These are phyloP conservation scores for Dactylis glomerata DNA, from an alignment of 176 grass and related monocot species.

Conservation along the genomic window DNA sequence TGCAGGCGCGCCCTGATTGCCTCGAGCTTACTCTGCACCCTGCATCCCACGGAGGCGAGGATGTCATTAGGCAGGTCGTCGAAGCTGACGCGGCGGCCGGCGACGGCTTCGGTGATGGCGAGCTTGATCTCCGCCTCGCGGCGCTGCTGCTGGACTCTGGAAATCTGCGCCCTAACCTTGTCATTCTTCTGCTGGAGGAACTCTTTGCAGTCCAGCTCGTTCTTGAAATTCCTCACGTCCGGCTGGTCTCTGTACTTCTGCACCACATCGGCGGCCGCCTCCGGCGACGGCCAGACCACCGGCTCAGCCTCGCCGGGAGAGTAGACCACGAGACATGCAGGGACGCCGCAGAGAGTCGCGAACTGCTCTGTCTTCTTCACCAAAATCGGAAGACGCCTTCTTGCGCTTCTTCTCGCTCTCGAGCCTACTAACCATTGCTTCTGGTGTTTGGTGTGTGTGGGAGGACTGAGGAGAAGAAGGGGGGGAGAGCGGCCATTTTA, in stretches of 20 bases:
- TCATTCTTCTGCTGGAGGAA: background rate
- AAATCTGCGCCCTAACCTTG: background rate
- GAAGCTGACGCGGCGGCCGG: background rate
- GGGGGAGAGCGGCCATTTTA: no score
- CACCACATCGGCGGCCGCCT: background rate
- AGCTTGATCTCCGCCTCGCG: constrained; percentile 3
- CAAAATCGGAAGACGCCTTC: no score
- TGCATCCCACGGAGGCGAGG: background rate
- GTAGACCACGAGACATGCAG: constrained; percentile 2
- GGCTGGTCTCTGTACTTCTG: background rate
- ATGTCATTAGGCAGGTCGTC: background rate
- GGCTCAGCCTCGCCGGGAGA: background rate
- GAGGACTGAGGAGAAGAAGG: no score
- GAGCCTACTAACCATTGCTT: no score
- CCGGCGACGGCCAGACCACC: background rate
- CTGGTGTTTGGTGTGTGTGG: no score
- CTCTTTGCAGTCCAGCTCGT: constrained; percentile 20
- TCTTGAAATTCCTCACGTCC: background rate
- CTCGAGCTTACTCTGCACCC: background rate
- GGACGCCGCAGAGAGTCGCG: constrained; percentile 1
- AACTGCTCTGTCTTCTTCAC: no score
- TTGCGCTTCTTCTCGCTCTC: no score
- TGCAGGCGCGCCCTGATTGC: background rate
- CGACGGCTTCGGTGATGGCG: no score
- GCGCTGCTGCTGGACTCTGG: background rate